Evolutionary conservation across 148 eudicot genomes (phyloP).

Genomic region (Nepenthes mirabilis): DNA sequence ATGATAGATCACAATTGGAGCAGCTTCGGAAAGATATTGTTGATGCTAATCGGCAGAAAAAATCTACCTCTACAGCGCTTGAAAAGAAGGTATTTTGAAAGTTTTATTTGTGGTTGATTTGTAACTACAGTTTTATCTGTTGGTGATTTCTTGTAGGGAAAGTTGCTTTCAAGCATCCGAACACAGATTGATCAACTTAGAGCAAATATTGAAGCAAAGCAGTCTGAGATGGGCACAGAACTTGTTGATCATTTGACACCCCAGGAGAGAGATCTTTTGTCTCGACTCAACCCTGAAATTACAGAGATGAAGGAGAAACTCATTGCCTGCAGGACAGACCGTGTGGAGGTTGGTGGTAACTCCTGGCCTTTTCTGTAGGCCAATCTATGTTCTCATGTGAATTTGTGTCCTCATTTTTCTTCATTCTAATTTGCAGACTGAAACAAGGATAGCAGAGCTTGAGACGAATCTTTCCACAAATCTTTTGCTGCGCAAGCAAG

Average conservation of each 20-base stretch:
- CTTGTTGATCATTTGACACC: slow-evolving; percentile 86
- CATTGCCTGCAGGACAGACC: slow-evolving; percentile 59
- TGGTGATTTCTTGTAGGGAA: slow-evolving; percentile 38
- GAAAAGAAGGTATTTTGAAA: slow-evolving; percentile 63
- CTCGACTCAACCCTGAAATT: slow-evolving; percentile 92
- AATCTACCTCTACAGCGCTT: slow-evolving; percentile 52
- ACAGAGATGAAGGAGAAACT: slow-evolving; percentile 79
- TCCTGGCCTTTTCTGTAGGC: not conserved
- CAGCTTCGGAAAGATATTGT: slow-evolving; percentile 69
- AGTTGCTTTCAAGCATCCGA: slow-evolving; percentile 49
- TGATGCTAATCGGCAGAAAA: slow-evolving; percentile 78
- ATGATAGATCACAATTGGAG: slow-evolving; percentile 74
- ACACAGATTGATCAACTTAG: slow-evolving; percentile 74
- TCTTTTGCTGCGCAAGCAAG: slow-evolving; percentile 72
- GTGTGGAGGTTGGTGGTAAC: slow-evolving; percentile 58
- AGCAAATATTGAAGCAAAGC: slow-evolving; percentile 54
- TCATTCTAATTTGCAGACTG: slow-evolving; percentile 29
- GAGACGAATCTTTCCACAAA: slow-evolving; percentile 93
- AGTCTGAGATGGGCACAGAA: slow-evolving; percentile 89
- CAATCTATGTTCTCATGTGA: slow-evolving; percentile 1
- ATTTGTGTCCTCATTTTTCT: not conserved
- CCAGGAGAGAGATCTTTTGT: slow-evolving; percentile 60
- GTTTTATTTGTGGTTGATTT: slow-evolving; percentile 1
- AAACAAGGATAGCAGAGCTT: slow-evolving; percentile 84
- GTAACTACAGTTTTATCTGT: not conserved